Evolutionary conservation across 75 land plant species (phyloP).

Genomic region (Sequoiadendron giganteum): DNA sequence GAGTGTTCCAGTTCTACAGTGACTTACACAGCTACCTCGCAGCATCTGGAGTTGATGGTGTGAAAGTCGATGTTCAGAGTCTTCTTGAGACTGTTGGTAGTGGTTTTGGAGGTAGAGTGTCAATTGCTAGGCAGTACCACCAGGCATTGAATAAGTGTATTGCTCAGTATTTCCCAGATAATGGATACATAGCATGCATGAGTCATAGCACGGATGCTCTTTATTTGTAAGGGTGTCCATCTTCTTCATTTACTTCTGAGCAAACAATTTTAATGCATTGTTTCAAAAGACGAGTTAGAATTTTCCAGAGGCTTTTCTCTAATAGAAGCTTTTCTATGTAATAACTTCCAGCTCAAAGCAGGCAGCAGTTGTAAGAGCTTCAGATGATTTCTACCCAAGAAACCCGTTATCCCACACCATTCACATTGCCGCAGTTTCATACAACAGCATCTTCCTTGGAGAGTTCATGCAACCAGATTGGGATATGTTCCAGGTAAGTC

Average conservation of each 20-base stretch:
- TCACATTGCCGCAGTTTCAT: constrained; percentile 87
- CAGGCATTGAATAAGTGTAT: constrained; percentile 78
- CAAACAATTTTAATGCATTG: not conserved
- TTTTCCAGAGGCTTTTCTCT: not conserved
- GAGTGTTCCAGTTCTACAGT: constrained; percentile 60
- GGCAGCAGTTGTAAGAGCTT: constrained; percentile 86
- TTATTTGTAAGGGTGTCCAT: constrained; percentile 52
- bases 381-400: constrained; percentile 93
- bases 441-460: constrained; percentile 86
- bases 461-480: constrained; percentile 97
- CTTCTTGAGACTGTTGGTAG: constrained; percentile 85
- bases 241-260: not conserved
- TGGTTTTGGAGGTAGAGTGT: constrained; percentile 76
- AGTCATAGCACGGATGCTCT: constrained; percentile 84
- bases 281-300: not conserved
- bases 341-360: constrained; percentile 71
- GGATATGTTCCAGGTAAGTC: constrained; percentile 81
- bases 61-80: constrained; percentile 92
- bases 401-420: constrained; percentile 92
- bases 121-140: constrained; percentile 58
- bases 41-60: constrained; percentile 80
- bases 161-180: constrained; percentile 76
- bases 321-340: not conserved
- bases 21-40: constrained; percentile 82
- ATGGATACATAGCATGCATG: constrained; percentile 95